Base-by-base conservation (phyloP, 495 filamentous ascomycete genomes). In the Pseudevernia furfuracea region DNA sequence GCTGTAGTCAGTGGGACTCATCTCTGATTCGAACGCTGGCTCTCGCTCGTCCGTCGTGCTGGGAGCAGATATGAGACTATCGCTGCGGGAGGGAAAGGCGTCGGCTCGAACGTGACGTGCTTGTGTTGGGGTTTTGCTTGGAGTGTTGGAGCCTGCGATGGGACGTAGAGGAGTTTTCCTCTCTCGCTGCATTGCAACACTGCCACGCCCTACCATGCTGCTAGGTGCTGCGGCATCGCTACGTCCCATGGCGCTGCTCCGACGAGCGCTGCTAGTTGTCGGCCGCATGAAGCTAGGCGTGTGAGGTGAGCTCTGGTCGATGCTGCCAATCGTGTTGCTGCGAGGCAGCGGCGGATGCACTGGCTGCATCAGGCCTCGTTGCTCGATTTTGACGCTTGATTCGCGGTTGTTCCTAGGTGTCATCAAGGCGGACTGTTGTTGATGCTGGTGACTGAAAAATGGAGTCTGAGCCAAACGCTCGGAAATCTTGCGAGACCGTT, bases 331-430 rank as follows among this genome's bases (percentile, higher is more conserved):
- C 1, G 69, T 67, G 23, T 41, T 69, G 65, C 65, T 67, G 41
- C 65, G 68, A 53, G 69, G 69, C 30, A 69, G 61, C 19, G 69
- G 69, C 12, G 69, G 69, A 17, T 56, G 38, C 28, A 71, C 64
- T 21, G 69, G 69, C 34, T 66, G 60, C 69, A 71, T 71, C 8
- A 71, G 58, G 25, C 67, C 63, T 38, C 61, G 63, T 36, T 68
- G 64, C 56, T 61, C 48, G 53, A 71, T 69, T 38, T 62, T 58
- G 43, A 65, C 60, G 59, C 60, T 62, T 25, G 67, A 67, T 30
- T 68, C 64, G 46, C 61, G 61, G 41, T 55, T 44, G 44, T 43
- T 60, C 7, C 21, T 48, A 1, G 67, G 25, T 1, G 49, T 28
- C 23, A 36, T 28, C 23, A 36, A 34, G 38, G 15, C 34, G 43